A percentile compares a stretch with the other conserved stretches of the same genome.
Conservation (phyloP, 371 early-diverging fungal genomes). For the Batkoa obscura region DNA sequence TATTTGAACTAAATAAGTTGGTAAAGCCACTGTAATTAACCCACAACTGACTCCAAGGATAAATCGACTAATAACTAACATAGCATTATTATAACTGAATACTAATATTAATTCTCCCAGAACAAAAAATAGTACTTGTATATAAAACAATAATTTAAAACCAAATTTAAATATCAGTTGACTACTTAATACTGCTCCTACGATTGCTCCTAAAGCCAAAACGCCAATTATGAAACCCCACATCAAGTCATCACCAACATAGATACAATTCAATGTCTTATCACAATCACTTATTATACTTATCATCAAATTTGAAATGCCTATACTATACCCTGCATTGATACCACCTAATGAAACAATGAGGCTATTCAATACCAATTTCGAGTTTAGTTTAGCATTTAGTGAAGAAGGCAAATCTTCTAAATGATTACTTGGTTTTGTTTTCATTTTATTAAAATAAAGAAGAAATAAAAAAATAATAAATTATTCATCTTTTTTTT, state of each 20-base stretch:
- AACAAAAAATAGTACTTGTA: not conserved
- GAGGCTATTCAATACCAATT: too few relatives aligned
- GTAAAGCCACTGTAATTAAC: slow-evolving; percentile 49
- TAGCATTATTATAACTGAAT: slow-evolving; percentile 9
- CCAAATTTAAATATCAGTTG: not conserved
- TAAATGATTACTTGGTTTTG: too few relatives aligned
- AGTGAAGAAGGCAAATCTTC: too few relatives aligned
- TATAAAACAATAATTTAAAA: not conserved
- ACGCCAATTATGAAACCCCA: not conserved
- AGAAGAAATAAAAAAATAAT: too few relatives aligned
- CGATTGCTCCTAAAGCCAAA: not conserved
- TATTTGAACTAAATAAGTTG: slow-evolving; percentile 62
- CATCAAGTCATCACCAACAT: not conserved
- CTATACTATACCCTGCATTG: not conserved
- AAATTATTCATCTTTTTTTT: too few relatives aligned
- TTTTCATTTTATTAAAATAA: too few relatives aligned
- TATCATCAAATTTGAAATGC: not conserved
- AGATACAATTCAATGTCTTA: not conserved
- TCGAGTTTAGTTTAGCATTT: too few relatives aligned
- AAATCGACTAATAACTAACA: slow-evolving; percentile 58
- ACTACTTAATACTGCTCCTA: not conserved
- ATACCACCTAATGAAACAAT: not conserved
- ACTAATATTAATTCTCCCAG: not conserved
- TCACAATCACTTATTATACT: not conserved
- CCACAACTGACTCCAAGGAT: slow-evolving; percentile 66